A percentile compares a stretch with the other conserved stretches of the same genome.
Evolutionary conservation across 2,329 filamentous ascomycete species (phyloP).

Genomic region (Fusarium luffae): DNA sequence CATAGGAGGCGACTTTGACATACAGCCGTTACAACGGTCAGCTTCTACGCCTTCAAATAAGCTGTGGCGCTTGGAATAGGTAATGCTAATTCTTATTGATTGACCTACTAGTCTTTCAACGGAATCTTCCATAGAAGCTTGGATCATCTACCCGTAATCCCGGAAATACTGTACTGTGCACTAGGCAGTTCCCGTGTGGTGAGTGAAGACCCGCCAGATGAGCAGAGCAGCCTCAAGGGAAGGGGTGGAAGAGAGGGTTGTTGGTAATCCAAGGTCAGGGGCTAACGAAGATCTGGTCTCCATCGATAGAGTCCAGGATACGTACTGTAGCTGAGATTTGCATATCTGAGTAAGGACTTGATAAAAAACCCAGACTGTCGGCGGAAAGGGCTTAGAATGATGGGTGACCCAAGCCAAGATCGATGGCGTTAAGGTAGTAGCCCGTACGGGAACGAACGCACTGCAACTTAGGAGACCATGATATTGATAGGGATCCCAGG

Average conservation of each 20-base stretch:
- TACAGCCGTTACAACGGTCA: background rate
- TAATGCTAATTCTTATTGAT: conserved; percentile 12
- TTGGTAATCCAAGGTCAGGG: conserved; percentile 1
- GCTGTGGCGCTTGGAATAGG: conserved; percentile 12
- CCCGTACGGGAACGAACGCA: conserved; percentile 38
- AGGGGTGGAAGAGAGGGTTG: conserved; percentile 11
- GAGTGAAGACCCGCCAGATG: background rate
- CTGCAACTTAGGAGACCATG: conserved; percentile 20
- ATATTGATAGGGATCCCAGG: conserved; percentile 33
- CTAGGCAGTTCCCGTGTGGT: conserved; percentile 5
- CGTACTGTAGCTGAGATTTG: conserved; percentile 28
- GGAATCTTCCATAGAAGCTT: conserved; percentile 13
- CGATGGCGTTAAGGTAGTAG: conserved; percentile 30
- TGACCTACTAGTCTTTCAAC: conserved; percentile 17
- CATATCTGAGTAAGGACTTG: conserved; percentile 22
- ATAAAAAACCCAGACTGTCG: conserved; percentile 20
- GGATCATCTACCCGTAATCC: conserved; percentile 1
- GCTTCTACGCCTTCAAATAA: conserved; percentile 12
- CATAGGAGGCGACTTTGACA: background rate
- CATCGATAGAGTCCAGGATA: conserved; percentile 33
- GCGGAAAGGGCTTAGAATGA: conserved; percentile 39
- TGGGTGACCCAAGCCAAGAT: conserved; percentile 30
- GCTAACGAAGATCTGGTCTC: conserved; percentile 38
- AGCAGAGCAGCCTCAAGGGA: conserved; percentile 8
- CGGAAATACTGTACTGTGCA: conserved; percentile 4